These are phyloP conservation scores for Murraya koenigii DNA, from an alignment of 345 rosid species.

Conservation along the genomic window DNA sequence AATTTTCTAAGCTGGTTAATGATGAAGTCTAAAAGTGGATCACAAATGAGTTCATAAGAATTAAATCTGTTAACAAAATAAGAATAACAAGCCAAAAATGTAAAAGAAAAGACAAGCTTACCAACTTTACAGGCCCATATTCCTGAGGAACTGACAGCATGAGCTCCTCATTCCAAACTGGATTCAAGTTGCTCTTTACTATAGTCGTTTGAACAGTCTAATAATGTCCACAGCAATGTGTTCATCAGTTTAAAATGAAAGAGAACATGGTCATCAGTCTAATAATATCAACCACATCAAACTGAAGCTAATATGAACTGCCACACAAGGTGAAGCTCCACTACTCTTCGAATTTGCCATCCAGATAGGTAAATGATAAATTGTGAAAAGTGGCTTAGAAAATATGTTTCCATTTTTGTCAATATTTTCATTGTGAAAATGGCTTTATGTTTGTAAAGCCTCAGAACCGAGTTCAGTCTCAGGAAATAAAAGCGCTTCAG, in stretches of 20 bases:
- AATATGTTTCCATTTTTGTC: neutral
- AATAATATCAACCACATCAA: neutral
- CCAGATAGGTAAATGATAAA: neutral
- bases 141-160: constrained; percentile 73
- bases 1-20: neutral
- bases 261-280: neutral
- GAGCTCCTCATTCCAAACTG: constrained; percentile 81
- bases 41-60: neutral
- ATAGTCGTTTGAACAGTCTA: constrained; percentile 59
- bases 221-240: constrained; percentile 7
- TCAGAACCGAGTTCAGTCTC: neutral
- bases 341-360: neutral
- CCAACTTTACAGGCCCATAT: constrained; percentile 64
- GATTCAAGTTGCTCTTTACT: constrained; percentile 67
- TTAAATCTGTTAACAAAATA: neutral
- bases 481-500: neutral
- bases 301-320: neutral
- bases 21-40: neutral
- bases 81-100: neutral
- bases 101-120: constrained; percentile 20
- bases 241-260: neutral
- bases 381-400: neutral
- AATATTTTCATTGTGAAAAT: neutral
- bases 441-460: neutral
- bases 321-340: neutral